These are phyloP conservation scores for Vanderwaltozyma polyspora DNA, from an alignment of 805 yeast genomes.

Conservation along the genomic window DNA sequence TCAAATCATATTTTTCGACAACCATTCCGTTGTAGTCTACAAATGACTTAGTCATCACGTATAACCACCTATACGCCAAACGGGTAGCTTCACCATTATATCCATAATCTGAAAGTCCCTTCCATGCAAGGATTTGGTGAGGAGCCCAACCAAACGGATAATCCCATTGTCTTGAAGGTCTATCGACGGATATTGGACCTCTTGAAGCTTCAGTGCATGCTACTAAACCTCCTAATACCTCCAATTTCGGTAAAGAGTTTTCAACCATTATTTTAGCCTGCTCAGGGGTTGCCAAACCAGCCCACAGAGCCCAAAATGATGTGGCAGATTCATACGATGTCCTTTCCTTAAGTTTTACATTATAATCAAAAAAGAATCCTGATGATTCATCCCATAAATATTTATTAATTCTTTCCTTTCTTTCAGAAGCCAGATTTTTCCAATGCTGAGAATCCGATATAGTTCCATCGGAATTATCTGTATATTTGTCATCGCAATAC, in stretches of 20 bases:
- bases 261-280: conserved; percentile 59
- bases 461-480: conserved; percentile 27
- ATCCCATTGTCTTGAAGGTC: conserved; percentile 97
- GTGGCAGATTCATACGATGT: conserved; percentile 77
- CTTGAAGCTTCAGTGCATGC: conserved; percentile 70
- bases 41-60: conserved; percentile 76
- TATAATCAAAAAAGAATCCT: conserved; percentile 76
- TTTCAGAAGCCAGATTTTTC: conserved; percentile 42
- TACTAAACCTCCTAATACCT: conserved; percentile 79
- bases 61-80: conserved; percentile 79
- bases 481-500: conserved; percentile 41
- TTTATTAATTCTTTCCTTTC: conserved; percentile 48
- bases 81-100: conserved; percentile 53
- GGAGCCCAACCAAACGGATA: conserved; percentile 99
- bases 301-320: conserved; percentile 86
- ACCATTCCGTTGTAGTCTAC: conserved; percentile 93
- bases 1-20: conserved; percentile 92
- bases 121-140: conserved; percentile 91
- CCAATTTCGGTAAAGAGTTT: conserved; percentile 55
- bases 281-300: conserved; percentile 51
- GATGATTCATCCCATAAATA: conserved; percentile 77
- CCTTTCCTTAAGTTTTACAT: conserved; percentile 45
- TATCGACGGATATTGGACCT: conserved; percentile 53
- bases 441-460: conserved; percentile 43
- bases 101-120: conserved; percentile 67